Evolutionary conservation across 345 rosid species (phyloP), one percentile per base, ranked within the genome.

Genomic region (Salix viminalis): DNA sequence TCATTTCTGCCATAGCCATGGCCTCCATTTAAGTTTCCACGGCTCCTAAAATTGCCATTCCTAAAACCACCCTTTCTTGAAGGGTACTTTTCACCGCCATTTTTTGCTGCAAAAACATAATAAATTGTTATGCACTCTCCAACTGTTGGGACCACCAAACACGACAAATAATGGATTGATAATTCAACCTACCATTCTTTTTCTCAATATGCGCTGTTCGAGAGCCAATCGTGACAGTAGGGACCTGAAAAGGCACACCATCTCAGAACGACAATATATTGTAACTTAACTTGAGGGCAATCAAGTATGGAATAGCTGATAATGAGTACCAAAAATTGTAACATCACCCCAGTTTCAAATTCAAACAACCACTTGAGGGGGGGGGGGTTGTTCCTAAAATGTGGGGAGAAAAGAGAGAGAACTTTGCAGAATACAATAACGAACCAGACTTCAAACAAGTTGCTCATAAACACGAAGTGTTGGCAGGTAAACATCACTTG

Each of bases 191-290:
- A 80, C 98, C 97, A 84, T 90, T 88, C 81, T 92, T 94, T 70
- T 76, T 92, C 83, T 92, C 97, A 37, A 94, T 91, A 42, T 91
- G 89, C 58, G 91, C 96, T 71, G 52, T 79, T n/a, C 94, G 76
- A 74, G 79, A 84, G 39, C 96, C 98, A 26, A 94, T 85, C 56
- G 68, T 73, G 61, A 92, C 76, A 7, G 92, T 83, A 61, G 81
- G 70, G 71, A 77, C 93, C 87, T 89, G 88, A 54, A 74, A 80
- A 32, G 44, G 15, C 18, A 3, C 28, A 14, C 23, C 14, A 69
- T 42, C 32, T 54, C 32, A 77, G 19, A 36, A 67, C 46, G 52
- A 28, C 62, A 46, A 14, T 46, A 46, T n/a, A 46, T n/a, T 58
- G 28, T 24, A 56, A 6, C 62, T 56, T 56, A 11, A 14, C 18